phyloP scores from a whole-genome alignment of 306 rosid genomes.

The Corylus heterophylla region DNA sequence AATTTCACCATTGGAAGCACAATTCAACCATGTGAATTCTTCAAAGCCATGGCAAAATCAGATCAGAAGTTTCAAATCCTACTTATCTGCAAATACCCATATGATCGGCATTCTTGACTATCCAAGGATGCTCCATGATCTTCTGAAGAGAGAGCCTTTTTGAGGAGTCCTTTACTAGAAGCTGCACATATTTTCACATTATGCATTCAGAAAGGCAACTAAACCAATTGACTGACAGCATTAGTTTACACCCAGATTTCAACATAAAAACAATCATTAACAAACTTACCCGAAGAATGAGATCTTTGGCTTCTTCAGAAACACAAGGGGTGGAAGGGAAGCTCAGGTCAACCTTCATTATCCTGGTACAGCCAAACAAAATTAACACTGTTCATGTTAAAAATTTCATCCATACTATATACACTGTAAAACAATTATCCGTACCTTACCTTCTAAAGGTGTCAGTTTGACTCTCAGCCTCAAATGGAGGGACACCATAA shows the following conservation, averaged over 20 bases:
- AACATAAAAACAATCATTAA: not conserved
- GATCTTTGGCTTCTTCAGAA: constrained; percentile 69
- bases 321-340: constrained; percentile 62
- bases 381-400: constrained; percentile 7
- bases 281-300: constrained; percentile 61
- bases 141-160: constrained; percentile 72
- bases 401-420: not conserved
- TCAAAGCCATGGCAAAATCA: constrained; percentile 8
- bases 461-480: constrained; percentile 81
- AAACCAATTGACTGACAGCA: not conserved
- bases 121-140: constrained; percentile 89
- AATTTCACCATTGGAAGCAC: not conserved
- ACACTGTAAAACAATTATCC: not conserved
- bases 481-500: constrained; percentile 85
- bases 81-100: constrained; percentile 45
- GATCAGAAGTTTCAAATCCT: constrained; percentile 19
- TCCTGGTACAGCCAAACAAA: constrained; percentile 44
- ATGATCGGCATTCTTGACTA: constrained; percentile 66
- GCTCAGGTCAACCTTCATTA: constrained; percentile 60
- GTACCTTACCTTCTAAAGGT: constrained; percentile 64
- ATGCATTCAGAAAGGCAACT: constrained; percentile 4
- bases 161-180: constrained; percentile 76
- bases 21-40: constrained; percentile 11
- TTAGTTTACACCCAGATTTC: not conserved
- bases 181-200: constrained; percentile 48